phyloP scores from a whole-genome alignment of 2,329 filamentous ascomycete species.

The Fusarium marasasianum region DNA sequence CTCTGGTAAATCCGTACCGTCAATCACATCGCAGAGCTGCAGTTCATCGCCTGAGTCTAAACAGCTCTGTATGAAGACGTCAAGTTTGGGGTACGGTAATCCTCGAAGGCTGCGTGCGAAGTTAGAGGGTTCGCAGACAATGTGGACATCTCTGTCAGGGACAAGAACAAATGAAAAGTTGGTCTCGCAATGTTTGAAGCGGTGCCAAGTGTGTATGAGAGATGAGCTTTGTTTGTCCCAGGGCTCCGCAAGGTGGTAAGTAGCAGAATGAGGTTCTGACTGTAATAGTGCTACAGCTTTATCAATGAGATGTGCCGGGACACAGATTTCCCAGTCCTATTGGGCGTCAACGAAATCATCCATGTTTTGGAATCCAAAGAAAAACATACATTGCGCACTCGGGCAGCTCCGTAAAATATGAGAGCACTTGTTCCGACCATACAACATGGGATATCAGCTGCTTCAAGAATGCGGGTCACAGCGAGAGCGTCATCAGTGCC shows the following conservation, averaged over 20 bases:
- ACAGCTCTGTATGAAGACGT: background rate
- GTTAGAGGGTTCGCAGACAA: background rate
- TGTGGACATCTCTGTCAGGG: background rate
- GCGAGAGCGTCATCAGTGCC: constrained; percentile 1
- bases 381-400: background rate
- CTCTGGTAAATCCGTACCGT: background rate
- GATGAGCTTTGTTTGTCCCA: background rate
- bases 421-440: background rate
- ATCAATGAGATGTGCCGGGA: background rate
- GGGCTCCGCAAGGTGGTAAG: background rate
- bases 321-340: background rate
- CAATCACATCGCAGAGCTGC: background rate
- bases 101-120: background rate
- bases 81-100: background rate
- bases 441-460: background rate
- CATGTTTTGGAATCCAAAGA: rapidly evolving
- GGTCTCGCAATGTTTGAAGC: too few relatives aligned
- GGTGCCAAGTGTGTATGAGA: background rate
- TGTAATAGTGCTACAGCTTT: background rate
- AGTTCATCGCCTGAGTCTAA: background rate
- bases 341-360: rapidly evolving
- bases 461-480: background rate
- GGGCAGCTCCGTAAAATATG: constrained; percentile 1
- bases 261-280: background rate
- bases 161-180: too few relatives aligned